Evolutionary conservation across 192 early-diverging fungal genomes (phyloP).

Genomic region (Dissophora ornata): DNA sequence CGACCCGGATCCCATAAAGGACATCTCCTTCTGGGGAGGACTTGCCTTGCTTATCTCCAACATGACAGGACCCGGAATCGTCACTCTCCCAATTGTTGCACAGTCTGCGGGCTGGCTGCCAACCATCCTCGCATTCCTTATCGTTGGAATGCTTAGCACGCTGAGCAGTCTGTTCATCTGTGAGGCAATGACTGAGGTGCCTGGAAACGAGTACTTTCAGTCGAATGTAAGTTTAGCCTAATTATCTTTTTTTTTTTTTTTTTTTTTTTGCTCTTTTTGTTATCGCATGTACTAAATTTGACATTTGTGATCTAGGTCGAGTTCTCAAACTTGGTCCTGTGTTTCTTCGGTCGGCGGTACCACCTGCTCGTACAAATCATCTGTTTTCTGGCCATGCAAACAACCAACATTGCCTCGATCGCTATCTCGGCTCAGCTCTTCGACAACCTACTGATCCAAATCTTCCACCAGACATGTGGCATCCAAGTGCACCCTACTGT

Average conservation of each 20-base stretch:
- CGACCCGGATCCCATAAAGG: conserved; percentile 51
- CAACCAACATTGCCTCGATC: conserved; percentile 77
- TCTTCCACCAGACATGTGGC: conserved; percentile 75
- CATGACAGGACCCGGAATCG: conserved; percentile 57
- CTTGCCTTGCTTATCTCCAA: conserved; percentile 56
- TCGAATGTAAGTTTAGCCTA: conserved; percentile 49
- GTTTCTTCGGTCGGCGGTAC: conserved; percentile 71
- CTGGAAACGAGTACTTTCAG: conserved; percentile 78
- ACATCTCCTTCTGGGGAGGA: conserved; percentile 59
- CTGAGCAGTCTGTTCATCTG: conserved; percentile 75
- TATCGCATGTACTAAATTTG: no score
- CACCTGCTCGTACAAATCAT: conserved; percentile 71
- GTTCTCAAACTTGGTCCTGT: conserved; percentile 75
- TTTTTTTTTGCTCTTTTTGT: conserved; percentile 61
- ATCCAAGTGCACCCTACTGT: conserved; percentile 64
- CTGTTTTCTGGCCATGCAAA: conserved; percentile 75
- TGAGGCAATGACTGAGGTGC: conserved; percentile 74
- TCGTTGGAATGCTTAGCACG: conserved; percentile 69
- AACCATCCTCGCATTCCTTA: conserved; percentile 63
- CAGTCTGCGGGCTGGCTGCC: conserved; percentile 50
- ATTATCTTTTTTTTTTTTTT: not conserved
- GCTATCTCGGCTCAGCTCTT: conserved; percentile 76
- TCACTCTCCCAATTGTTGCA: conserved; percentile 45
- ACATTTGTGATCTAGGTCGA: conserved; percentile 75
- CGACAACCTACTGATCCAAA: conserved; percentile 70